Evolutionary conservation across 768 basidiomycete genomes (phyloP), one percentile per base, ranked within the genome.

Genomic region (Lactarius vividus): DNA sequence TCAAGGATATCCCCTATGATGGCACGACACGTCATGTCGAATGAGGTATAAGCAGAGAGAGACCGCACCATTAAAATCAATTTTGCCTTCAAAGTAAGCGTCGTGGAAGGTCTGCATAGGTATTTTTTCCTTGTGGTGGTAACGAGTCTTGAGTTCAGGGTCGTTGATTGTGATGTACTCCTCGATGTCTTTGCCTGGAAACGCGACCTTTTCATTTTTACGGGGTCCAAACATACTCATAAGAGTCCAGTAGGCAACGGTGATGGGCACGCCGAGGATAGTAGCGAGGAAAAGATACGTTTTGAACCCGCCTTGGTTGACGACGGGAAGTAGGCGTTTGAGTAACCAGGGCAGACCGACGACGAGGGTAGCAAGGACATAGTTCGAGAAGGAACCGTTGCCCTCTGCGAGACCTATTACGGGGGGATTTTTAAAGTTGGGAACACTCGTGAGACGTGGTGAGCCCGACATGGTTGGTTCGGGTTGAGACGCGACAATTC

Each of bases 31-130:
- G 46, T 53, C 20, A 58, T 28, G 70, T 68, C 23, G 52, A n/a
- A 63, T 29, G 67, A 63, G 64, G 40, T 61, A 61, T 28, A 37
- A 54, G 55, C 18, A 26, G 53, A 57, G 28, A 61, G 20, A 69
- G 13, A 76, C 83, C 49, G 46, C 53, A 91, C 96, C 95, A 59
- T 98, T 99, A 76, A 99, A 91, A 63, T 98, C 96, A 67, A 96
- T 86, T 79, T 98, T 98, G 57, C 89, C 89, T 58, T 96, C 94
- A 75, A 99, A 98, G 79, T 90, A 98, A 69, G 94, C 92, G 81
- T 99, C 97, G 74, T 98, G 89, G 83, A 97, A 96, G 70, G 91
- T 79, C 79, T 99, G 96, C 89, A 97, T 96, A 59, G 95, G 95
- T 64, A 99, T 98, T 78, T 97, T 98, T 71, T 87, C 85, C 78